A percentile compares a stretch with the other conserved stretches of the same genome.
These are phyloP conservation scores for Kluyveromyces starmeri DNA, from an alignment of 805 yeast species.

Conservation along the genomic window DNA sequence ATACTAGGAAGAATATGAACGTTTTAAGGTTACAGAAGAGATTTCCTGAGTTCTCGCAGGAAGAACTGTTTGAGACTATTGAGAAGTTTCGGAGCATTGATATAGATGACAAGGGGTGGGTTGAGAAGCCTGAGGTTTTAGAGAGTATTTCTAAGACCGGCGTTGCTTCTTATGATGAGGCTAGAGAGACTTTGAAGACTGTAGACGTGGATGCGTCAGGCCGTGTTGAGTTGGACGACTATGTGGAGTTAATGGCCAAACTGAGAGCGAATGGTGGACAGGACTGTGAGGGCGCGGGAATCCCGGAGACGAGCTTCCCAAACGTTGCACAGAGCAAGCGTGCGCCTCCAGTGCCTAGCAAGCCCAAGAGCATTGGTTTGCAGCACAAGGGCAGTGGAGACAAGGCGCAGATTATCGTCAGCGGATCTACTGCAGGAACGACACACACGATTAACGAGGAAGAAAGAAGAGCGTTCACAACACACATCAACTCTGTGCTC, in stretches of 20 bases:
- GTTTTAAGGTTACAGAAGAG: slow-evolving; percentile 64
- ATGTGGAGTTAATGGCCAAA: slow-evolving; percentile 75
- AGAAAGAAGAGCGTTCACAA: slow-evolving; percentile 90
- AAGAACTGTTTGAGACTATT: slow-evolving; percentile 74
- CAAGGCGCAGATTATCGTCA: slow-evolving; percentile 70
- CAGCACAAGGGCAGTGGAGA: slow-evolving; percentile 46
- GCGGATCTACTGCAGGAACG: slow-evolving; percentile 83
- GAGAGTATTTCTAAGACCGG: slow-evolving; percentile 76
- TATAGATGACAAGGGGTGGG: slow-evolving; percentile 87
- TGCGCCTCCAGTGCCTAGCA: slow-evolving; percentile 23
- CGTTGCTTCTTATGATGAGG: slow-evolving; percentile 77
- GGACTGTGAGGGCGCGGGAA: slow-evolving; percentile 1
- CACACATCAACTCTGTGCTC: slow-evolving; percentile 87
- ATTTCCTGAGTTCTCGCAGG: slow-evolving; percentile 78
- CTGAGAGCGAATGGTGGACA: slow-evolving; percentile 39
- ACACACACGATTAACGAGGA: slow-evolving; percentile 96
- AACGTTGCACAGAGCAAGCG: slow-evolving; percentile 9
- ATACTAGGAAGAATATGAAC: no score
- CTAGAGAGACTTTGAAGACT: slow-evolving; percentile 84
- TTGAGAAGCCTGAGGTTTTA: slow-evolving; percentile 83
- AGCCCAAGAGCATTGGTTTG: slow-evolving; percentile 29
- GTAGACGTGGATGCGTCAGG: slow-evolving; percentile 96
- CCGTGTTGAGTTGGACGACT: slow-evolving; percentile 92
- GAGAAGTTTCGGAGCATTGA: slow-evolving; percentile 85
- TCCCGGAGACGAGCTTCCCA: slow-evolving; percentile 4